Base-by-base conservation (phyloP, 306 rosid genomes). In the Ziziphus jujuba region DNA sequence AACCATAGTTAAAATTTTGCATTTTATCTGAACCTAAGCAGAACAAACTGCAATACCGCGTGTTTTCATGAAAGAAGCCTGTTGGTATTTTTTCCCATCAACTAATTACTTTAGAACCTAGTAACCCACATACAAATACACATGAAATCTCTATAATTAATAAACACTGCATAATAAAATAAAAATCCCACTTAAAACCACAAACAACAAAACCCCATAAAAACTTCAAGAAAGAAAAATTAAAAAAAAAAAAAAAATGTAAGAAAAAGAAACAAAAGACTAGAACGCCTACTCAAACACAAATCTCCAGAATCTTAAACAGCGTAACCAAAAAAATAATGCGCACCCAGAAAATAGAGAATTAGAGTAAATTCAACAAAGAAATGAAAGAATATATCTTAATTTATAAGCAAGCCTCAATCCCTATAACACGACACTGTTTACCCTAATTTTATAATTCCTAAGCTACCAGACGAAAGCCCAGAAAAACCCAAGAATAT, bases 391-490 rank as follows among this genome's bases (percentile, higher is more conserved):
- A 19, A 12, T 13, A 17, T 5, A 50, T 34, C 15, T 7, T 19
- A 13, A 34, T 7, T 19, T 6, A 34, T 20, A 31, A 10, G 21
- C 20, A 59, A 59, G 9, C 9, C 64, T n/a, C 12, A 8, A 59
- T 36, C 6, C 7, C 1, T 9, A 34, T 34, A 2, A 33, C 49
- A n/a, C 43, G 1, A 21, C 7, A 20, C 9, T 40, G 45, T 40
- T 38, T 44, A 31, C 36, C 68, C 63, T 2, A 53, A 25, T 14
- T 38, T 2, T 49, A 22, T 7, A 33, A 53, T 25, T 40, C 9
- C n/a, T 45, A 44, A 58, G 21, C 25, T 9, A 68, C 47, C 72
- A 59, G 55, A 73, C 58, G 22, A 36, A 36, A 58, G 5, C 61
- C 16, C 73, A 20, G 14, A 28, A 31, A 57, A 2, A 4, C 45